Base-by-base conservation (phyloP, 78 protist genomes). In the Dictyostelium citrinum region DNA sequence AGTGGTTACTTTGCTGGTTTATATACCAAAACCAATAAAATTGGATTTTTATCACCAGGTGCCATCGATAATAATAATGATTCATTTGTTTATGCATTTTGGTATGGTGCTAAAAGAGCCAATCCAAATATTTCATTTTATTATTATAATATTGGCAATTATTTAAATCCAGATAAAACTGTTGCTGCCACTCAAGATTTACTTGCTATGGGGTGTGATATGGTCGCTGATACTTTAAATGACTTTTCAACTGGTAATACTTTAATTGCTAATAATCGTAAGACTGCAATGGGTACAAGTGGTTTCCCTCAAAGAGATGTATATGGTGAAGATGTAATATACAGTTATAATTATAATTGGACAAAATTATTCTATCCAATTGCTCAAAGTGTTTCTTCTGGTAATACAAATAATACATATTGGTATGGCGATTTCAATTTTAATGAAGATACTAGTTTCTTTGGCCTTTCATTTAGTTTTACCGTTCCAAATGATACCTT, bases 1-100 rank as follows among this genome's bases (percentile, higher is more conserved):
- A 12, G 72, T 31, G 85, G 85, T 31, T 80, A 80, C 9, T 80
- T 80, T 58, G 85, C 85, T 7, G 85, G 85, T 24, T 27, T 58
- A 33, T 27, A 14, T 0, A 80, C 85, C 2, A 58, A 58, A 29
- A 80, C 85, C 0, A 80, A 80, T 37, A 51, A 39, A 14, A 64
- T 80, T 16, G 85, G 85, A 35, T 27, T 80, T 33, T 33, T 80
- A 10, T 49, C 49, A 24, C 85, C 85, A 4, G 85, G 85, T 20
- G 74, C 12, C 37, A 24, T 80, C 2, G 64, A 29, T 33, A 17
- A 58, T 5, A 49, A 49, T 14, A 58, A 80, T 14, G 71, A 80
- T 14, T 58, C 85, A 9, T 37, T 55, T 58, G 71, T 35, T 29
- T 37, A 27, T 10, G 67, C 31, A 1, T 33, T 33, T 10, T 80